phyloP scores from a whole-genome alignment of 441 rosid species.

The Capsella rubella region DNA sequence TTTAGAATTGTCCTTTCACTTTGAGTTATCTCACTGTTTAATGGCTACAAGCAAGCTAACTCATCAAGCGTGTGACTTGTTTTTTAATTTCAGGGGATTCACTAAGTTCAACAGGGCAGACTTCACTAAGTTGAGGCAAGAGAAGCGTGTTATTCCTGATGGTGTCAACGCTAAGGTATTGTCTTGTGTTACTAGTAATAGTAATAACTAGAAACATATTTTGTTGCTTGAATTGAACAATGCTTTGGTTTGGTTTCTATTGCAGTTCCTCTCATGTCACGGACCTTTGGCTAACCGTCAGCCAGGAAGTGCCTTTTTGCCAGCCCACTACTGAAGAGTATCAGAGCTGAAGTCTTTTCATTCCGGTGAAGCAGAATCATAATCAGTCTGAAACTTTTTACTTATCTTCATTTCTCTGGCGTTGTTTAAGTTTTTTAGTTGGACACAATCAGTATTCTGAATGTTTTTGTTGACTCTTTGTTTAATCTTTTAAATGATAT shows the following conservation, averaged over 20 bases:
- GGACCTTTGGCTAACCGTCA: slow-evolving; percentile 65
- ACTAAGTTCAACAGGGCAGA: slow-evolving; percentile 83
- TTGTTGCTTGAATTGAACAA: slow-evolving; percentile 6
- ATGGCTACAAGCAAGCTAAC: background rate
- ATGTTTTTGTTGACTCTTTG: slow-evolving; percentile 20
- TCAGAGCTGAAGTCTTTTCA: slow-evolving; percentile 14
- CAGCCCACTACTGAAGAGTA: slow-evolving; percentile 50
- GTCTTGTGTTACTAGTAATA: background rate
- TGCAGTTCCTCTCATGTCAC: slow-evolving; percentile 75
- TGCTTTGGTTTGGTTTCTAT: slow-evolving; percentile 1
- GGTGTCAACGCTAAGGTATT: slow-evolving; percentile 94
- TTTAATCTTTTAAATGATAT: slow-evolving; percentile 18
- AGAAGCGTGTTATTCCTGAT: slow-evolving; percentile 74
- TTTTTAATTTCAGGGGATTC: slow-evolving; percentile 70
- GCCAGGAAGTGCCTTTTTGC: slow-evolving; percentile 64
- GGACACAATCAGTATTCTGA: slow-evolving; percentile 24
- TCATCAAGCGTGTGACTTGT: background rate
- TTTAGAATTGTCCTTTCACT: background rate
- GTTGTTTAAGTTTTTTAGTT: slow-evolving; percentile 27
- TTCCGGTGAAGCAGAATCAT: slow-evolving; percentile 23
- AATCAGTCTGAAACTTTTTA: slow-evolving; percentile 28
- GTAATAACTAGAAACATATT: background rate
- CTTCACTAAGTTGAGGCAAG: slow-evolving; percentile 68
- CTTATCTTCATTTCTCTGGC: slow-evolving; percentile 13
- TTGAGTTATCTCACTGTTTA: background rate